Percentiles rank a stretch among this genome's conserved stretches.
phyloP scores from a whole-genome alignment of 768 basidiomycete genomes.

The Neoboletus subvelutipes region DNA sequence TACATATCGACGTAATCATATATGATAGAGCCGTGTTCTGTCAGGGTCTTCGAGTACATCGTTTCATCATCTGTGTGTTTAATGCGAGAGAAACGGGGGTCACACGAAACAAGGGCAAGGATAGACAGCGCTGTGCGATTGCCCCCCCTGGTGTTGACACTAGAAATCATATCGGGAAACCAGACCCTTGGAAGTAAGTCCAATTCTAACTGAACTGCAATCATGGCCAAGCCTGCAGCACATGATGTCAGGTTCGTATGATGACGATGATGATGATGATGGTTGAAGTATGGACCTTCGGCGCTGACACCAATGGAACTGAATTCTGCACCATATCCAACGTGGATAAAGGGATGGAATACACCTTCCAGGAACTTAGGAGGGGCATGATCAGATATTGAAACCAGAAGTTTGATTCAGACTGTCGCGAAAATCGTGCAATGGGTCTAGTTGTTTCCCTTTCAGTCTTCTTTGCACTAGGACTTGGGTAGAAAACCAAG shows the following conservation, averaged over 20 bases:
- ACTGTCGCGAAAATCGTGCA: too few species aligned
- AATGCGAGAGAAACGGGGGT: constrained; percentile 37
- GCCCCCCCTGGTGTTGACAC: constrained; percentile 4
- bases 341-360: constrained; percentile 65
- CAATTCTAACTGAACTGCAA: constrained; percentile 34
- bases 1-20: constrained; percentile 45
- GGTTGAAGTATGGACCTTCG: constrained; percentile 48
- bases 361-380: constrained; percentile 55
- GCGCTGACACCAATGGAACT: constrained; percentile 55
- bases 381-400: too few species aligned
- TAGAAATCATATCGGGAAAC: constrained; percentile 23
- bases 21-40: constrained; percentile 39
- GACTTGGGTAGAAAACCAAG: too few species aligned
- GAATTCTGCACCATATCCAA: constrained; percentile 64
- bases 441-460: too few species aligned
- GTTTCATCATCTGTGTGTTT: constrained; percentile 27
- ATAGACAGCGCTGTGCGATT: constrained; percentile 44
- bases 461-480: too few species aligned
- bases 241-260: constrained; percentile 20
- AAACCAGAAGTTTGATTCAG: too few species aligned
- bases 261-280: too few species aligned
- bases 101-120: constrained; percentile 51
- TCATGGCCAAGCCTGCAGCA: constrained; percentile 52
- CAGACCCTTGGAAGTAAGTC: constrained; percentile 21
- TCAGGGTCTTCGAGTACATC: constrained; percentile 30